Percentiles rank a stretch among this genome's conserved stretches.
Evolutionary conservation across 768 basidiomycete species (phyloP).

Genomic region (Cystofilobasidium bisporidii): DNA sequence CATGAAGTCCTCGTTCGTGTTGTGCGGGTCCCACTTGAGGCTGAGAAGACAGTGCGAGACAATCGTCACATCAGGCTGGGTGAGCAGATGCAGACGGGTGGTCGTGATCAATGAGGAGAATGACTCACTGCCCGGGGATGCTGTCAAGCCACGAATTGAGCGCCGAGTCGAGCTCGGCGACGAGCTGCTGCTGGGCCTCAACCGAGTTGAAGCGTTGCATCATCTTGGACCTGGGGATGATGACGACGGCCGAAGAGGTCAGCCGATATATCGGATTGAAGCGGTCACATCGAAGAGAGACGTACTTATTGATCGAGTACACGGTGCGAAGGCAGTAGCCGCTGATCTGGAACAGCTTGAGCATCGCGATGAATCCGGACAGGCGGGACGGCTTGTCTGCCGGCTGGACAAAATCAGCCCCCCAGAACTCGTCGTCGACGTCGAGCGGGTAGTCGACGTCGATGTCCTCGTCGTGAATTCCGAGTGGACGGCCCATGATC

Average conservation of each 20-base stretch:
- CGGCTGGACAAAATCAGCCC: slow-evolving; percentile 58
- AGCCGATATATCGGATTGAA: not conserved
- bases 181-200: slow-evolving; percentile 43
- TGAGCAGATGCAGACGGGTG: not conserved
- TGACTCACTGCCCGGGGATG: slow-evolving; percentile 25
- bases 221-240: slow-evolving; percentile 31
- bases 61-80: not conserved
- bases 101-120: too few species aligned
- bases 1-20: slow-evolving; percentile 48
- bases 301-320: slow-evolving; percentile 60
- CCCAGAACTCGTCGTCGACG: slow-evolving; percentile 77
- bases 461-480: slow-evolving; percentile 67
- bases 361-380: slow-evolving; percentile 50
- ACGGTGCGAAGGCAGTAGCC: slow-evolving; percentile 41
- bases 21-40: slow-evolving; percentile 48
- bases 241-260: too few species aligned
- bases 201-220: slow-evolving; percentile 45
- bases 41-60: not conserved
- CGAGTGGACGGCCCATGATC: slow-evolving; percentile 58
- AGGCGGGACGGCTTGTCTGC: slow-evolving; percentile 49
- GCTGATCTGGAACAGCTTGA: slow-evolving; percentile 55
- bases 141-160: slow-evolving; percentile 57
- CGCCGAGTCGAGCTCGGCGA: slow-evolving; percentile 58
- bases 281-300: slow-evolving; percentile 34
- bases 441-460: slow-evolving; percentile 64